Percentiles rank a stretch among this genome's conserved stretches.
Conservation (phyloP, 78 protist genomes). For the Diacronema lutheri region DNA sequence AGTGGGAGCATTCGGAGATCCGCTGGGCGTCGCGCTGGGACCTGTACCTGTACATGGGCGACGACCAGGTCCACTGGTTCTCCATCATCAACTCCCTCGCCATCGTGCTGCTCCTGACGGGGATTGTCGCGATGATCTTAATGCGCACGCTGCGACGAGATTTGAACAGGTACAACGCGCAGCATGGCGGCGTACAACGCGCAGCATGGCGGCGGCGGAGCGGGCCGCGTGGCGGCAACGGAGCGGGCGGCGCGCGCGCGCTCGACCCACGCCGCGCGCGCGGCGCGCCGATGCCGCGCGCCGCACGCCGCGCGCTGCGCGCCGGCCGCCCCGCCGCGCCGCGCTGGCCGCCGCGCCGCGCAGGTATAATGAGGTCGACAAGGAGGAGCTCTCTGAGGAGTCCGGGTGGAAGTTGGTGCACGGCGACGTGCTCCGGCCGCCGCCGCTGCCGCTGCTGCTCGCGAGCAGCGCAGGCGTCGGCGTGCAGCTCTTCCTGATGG, state of each 20-base stretch:
- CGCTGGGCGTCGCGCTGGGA: slow-evolving; percentile 96
- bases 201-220: too few species aligned
- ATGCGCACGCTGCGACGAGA: slow-evolving; percentile 41
- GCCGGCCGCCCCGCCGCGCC: too few species aligned
- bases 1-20: neutral
- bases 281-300: too few species aligned
- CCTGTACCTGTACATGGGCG: slow-evolving; percentile 67
- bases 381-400: slow-evolving; percentile 68
- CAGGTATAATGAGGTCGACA: slow-evolving; percentile 26
- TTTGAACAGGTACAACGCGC: neutral
- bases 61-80: slow-evolving; percentile 80
- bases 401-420: slow-evolving; percentile 97
- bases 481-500: slow-evolving; percentile 21
- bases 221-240: too few species aligned
- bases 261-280: too few species aligned
- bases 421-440: slow-evolving; percentile 96
- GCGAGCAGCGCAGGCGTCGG: slow-evolving; percentile 25
- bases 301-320: neutral
- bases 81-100: slow-evolving; percentile 89
- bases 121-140: slow-evolving; percentile 74
- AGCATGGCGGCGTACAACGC: too few species aligned
- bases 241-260: too few species aligned
- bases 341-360: neutral
- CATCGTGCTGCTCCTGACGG: slow-evolving; percentile 89
- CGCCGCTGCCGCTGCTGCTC: slow-evolving; percentile 68